Percentiles rank a stretch among this genome's conserved stretches.
These are phyloP conservation scores for Rutstroemia sp. DNA, from an alignment of 2,329 filamentous ascomycete genomes.

Conservation along the genomic window DNA sequence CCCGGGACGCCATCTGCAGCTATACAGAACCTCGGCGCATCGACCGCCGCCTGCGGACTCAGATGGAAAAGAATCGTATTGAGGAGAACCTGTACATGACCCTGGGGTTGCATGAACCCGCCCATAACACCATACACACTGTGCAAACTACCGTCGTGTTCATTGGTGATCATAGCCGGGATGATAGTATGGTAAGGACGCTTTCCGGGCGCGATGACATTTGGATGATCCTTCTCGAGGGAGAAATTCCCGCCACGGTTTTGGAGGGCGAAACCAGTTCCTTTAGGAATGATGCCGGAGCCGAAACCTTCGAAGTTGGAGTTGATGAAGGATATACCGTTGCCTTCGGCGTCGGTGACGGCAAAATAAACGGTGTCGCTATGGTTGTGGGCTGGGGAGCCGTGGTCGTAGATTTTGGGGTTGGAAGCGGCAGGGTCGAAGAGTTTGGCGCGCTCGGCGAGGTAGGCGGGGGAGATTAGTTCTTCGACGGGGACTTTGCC, in stretches of 20 bases:
- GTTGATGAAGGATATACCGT: conserved; percentile 95
- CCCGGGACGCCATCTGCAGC: conserved; percentile 61
- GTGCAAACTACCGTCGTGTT: conserved; percentile 65
- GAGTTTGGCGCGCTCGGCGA: conserved; percentile 58
- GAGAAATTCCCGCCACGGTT: conserved; percentile 88
- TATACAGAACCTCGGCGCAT: conserved; percentile 87
- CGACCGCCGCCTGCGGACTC: conserved; percentile 80
- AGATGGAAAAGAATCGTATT: conserved; percentile 80
- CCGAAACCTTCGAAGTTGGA: conserved; percentile 89
- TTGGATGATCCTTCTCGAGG: conserved; percentile 65
- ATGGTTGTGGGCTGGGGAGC: conserved; percentile 76
- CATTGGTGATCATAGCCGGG: conserved; percentile 78
- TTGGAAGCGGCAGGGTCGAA: conserved; percentile 55
- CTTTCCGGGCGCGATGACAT: conserved; percentile 72
- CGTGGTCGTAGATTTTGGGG: conserved; percentile 52
- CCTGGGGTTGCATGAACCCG: conserved; percentile 97
- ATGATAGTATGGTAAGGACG: conserved; percentile 98
- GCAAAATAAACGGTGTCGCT: conserved; percentile 95
- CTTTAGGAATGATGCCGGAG: conserved; percentile 73
- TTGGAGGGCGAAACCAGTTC: conserved; percentile 88
- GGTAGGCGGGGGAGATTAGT: conserved; percentile 67
- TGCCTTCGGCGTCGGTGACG: conserved; percentile 72
- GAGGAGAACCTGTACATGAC: conserved; percentile 85
- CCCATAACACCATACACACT: conserved; percentile 95
- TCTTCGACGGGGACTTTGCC: conserved; percentile 60